Evolutionary conservation across 31 red algal species (phyloP).

Genomic region (Odonthalia washingtoniensis): DNA sequence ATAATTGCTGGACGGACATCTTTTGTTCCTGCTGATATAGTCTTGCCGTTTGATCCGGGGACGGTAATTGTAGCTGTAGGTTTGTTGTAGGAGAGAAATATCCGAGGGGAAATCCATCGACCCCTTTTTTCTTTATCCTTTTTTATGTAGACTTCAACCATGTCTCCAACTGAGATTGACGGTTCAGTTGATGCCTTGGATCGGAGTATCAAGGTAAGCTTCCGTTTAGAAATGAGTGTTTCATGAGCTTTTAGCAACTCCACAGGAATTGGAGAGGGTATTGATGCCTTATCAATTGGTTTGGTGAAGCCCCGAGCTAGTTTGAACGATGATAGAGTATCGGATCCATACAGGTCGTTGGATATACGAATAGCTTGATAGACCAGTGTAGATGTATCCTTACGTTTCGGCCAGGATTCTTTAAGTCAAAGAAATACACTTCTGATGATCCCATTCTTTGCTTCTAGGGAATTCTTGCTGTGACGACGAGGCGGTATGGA

Average conservation of each 20-base stretch:
- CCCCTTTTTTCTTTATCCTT: constrained; percentile 12
- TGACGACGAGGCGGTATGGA: too few relatives aligned
- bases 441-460: neutral
- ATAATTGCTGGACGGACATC: neutral
- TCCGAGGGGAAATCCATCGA: neutral
- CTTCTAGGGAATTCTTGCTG: neutral
- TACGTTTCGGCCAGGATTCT: too few relatives aligned
- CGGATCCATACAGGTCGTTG: constrained; percentile 32
- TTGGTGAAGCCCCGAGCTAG: constrained; percentile 23
- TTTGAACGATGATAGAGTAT: neutral
- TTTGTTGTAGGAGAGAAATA: neutral
- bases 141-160: constrained; percentile 33
- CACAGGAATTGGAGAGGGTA: neutral
- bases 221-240: constrained; percentile 35
- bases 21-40: constrained; percentile 10
- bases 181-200: constrained; percentile 1
- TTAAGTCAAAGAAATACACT: neutral
- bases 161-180: constrained; percentile 27
- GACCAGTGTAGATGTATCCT: too few relatives aligned
- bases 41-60: neutral
- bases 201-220: constrained; percentile 43
- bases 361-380: constrained; percentile 5
- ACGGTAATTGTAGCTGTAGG: constrained; percentile 20
- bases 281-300: constrained; percentile 2
- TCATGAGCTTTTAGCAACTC: constrained; percentile 29